Evolutionary conservation across 345 rosid genomes (phyloP).

Genomic region (Hibiscus syriacus): DNA sequence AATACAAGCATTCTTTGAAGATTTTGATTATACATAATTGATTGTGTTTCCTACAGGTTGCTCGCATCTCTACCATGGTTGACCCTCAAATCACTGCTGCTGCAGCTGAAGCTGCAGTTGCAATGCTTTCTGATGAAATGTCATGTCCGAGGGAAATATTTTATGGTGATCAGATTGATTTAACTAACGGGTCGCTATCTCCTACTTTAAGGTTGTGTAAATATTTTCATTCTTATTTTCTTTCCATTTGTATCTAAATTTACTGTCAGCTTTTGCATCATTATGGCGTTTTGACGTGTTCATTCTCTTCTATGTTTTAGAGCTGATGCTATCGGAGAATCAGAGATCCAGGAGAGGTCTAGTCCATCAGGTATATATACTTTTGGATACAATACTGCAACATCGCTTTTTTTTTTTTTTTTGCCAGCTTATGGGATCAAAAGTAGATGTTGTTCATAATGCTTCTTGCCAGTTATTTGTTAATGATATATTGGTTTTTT

Average conservation of each 20-base stretch:
- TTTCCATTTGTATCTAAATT: not conserved
- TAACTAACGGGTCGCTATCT: slow-evolving; percentile 24
- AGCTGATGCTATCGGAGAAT: slow-evolving; percentile 27
- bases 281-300: slow-evolving; percentile 1
- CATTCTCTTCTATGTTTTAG: slow-evolving; percentile 29
- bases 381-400: not conserved
- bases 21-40: not conserved
- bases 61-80: slow-evolving; percentile 54
- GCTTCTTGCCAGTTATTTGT: too few species aligned
- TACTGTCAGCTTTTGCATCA: slow-evolving; percentile 5
- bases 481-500: too few species aligned
- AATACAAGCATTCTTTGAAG: not conserved
- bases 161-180: slow-evolving; percentile 24
- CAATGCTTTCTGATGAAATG: slow-evolving; percentile 64
- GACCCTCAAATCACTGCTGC: slow-evolving; percentile 58
- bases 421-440: too few species aligned
- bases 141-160: slow-evolving; percentile 70
- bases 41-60: slow-evolving; percentile 34
- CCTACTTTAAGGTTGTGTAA: slow-evolving; percentile 31
- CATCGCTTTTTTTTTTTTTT: too few species aligned
- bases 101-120: slow-evolving; percentile 77
- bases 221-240: not conserved
- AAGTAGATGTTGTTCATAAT: too few species aligned
- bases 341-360: slow-evolving; percentile 30
- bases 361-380: slow-evolving; percentile 28